Evolutionary conservation across 306 rosid species (phyloP), one percentile per base, ranked within the genome.

Genomic region (Argentina anserina): DNA sequence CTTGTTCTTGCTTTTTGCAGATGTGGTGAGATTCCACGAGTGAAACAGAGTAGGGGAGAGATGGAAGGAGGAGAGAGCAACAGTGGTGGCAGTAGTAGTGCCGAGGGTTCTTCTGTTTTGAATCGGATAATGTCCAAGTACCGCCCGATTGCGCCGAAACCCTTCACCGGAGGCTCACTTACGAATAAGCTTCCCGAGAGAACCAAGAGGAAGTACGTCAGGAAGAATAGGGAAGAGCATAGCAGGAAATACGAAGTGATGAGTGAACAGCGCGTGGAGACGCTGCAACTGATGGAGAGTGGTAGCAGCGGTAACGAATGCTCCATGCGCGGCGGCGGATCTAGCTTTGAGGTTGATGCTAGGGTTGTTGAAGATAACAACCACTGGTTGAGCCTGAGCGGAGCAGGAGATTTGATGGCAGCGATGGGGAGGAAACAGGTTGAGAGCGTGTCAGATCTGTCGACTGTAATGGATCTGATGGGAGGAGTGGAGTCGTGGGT

Each of bases 91-190:
- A 33, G 36, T 33, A n/a, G n/a, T n/a, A 33, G 12, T 7, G 41
- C 0, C 6, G 21, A 60, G 13, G 23, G 9, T 3, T 17, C 40
- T 6, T 29, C 40, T 31, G 65, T 33, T 60, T 6, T 60, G 13
- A 61, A 82, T 81, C 79, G 50, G 34, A 63, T 79, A 50, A 80
- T 85, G 90, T 88, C 77, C 65, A 86, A 86, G 28, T 91, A 87
- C 87, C 90, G 90, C 0, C 94, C 94, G 74, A 90, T 90, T 83
- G 97, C 90, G 4, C 97, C 94, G 0, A 90, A 88, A 50, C 94
- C 94, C 1, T 85, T 63, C 34, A 15, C 79, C 46, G 84, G 75
- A 3, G 53, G 69, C 6, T 45, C 81, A 0, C 21, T 21, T 4
- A 3, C 81, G 49, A 72, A 56, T 1, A 49, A 74, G 36, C 21